A percentile compares a stretch with the other conserved stretches of the same genome.
Conservation (phyloP, 306 rosid species). For the Pterocarpus macrocarpus region DNA sequence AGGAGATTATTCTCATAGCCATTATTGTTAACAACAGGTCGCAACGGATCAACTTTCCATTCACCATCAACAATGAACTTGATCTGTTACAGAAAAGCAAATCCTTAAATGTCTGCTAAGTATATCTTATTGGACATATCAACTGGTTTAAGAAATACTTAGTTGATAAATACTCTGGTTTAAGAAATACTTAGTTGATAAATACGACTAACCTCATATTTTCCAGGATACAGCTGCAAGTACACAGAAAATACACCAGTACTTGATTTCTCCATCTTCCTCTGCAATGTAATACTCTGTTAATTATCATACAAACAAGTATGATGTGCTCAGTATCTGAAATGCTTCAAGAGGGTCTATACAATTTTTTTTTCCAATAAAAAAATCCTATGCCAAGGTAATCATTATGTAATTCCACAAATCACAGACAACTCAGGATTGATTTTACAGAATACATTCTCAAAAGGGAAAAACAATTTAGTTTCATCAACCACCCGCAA, state of each 20-base stretch:
- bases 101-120: neutral
- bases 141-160: conserved; percentile 29
- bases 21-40: conserved; percentile 64
- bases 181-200: conserved; percentile 30
- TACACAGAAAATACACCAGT: conserved; percentile 72
- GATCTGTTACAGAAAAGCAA: conserved; percentile 61
- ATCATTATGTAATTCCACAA: conserved; percentile 14
- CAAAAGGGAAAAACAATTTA: neutral
- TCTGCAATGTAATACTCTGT: conserved; percentile 60
- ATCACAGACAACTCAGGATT: conserved; percentile 1
- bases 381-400: conserved; percentile 8
- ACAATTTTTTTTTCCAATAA: neutral
- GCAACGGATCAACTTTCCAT: conserved; percentile 89
- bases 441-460: conserved; percentile 16
- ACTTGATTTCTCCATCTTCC: conserved; percentile 77
- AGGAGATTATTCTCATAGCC: conserved; percentile 81
- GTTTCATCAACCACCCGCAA: conserved; percentile 17
- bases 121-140: conserved; percentile 14
- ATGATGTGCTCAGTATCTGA: neutral
- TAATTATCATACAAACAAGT: conserved; percentile 33
- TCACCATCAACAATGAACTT: conserved; percentile 95
- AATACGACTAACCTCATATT: conserved; percentile 73
- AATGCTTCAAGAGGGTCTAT: neutral
- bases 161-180: conserved; percentile 8
- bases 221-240: conserved; percentile 92